Percentiles rank a stretch among this genome's conserved stretches.
These are phyloP conservation scores for Tolypocladium guangdongense DNA, from an alignment of 2,329 filamentous ascomycete species.

Conservation along the genomic window DNA sequence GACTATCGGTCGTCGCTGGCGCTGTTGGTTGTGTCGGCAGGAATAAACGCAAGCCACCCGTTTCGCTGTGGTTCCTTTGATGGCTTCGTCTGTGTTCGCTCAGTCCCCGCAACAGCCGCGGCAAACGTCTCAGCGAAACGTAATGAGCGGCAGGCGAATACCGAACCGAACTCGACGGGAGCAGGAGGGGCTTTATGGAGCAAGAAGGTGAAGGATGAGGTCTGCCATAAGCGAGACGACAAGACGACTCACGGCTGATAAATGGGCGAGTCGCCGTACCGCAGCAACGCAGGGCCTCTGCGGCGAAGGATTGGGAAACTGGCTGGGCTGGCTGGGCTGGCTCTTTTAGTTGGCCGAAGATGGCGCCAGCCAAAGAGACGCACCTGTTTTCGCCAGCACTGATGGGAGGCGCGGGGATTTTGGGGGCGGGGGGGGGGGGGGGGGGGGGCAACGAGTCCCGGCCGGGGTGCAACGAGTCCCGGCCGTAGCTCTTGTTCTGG, in stretches of 20 bases:
- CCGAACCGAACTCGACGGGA: background rate
- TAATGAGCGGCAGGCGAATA: background rate
- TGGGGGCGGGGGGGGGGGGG: too few relatives aligned
- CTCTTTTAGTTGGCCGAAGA: background rate
- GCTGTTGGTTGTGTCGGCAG: background rate
- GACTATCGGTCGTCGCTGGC: background rate
- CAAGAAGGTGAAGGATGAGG: background rate
- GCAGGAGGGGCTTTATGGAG: background rate
- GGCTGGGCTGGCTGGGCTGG: background rate
- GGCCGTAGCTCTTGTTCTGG: background rate
- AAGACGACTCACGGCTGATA: background rate
- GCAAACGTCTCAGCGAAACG: background rate
- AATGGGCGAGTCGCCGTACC: background rate
- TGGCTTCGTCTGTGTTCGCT: background rate
- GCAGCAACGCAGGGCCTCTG: background rate
- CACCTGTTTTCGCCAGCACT: background rate
- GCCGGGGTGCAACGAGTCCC: too few relatives aligned
- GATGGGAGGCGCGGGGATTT: background rate
- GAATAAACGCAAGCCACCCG: background rate
- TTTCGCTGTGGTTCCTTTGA: background rate
- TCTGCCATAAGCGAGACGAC: background rate
- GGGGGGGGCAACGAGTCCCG: background rate
- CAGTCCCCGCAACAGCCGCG: background rate
- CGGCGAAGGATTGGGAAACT: background rate
- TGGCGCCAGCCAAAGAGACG: background rate